A percentile compares a stretch with the other conserved stretches of the same genome.
Evolutionary conservation across 768 basidiomycete species (phyloP).

Genomic region (Lentinula detonsa): DNA sequence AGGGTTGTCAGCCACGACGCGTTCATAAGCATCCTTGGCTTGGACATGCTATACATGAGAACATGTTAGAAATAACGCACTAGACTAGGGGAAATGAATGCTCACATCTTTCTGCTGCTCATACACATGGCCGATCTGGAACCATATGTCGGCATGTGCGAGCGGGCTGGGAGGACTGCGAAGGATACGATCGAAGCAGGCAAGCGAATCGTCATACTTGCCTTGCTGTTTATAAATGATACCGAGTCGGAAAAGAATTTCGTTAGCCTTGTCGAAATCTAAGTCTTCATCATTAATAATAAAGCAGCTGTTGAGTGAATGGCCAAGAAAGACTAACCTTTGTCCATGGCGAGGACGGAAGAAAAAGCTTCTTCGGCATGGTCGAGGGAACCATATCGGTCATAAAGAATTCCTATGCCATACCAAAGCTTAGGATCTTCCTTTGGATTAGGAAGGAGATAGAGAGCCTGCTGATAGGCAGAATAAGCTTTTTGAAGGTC

Average conservation of each 20-base stretch:
- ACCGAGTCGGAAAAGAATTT: conserved; percentile 95
- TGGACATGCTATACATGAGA: conserved; percentile 59
- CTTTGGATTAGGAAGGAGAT: conserved; percentile 93
- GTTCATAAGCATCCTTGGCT: conserved; percentile 94
- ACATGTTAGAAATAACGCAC: neutral
- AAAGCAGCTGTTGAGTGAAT: neutral
- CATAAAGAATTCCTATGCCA: conserved; percentile 97
- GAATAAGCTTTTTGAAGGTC: conserved; percentile 98
- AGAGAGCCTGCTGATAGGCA: conserved; percentile 97
- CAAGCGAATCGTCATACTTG: conserved; percentile 83
- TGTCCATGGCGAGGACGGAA: conserved; percentile 94
- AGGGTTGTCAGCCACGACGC: conserved; percentile 89
- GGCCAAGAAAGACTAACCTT: conserved; percentile 51
- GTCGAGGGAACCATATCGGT: conserved; percentile 96
- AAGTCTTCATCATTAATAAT: conserved; percentile 30
- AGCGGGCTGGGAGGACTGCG: conserved; percentile 93
- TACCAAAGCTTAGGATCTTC: conserved; percentile 99
- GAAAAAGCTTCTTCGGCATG: conserved; percentile 99
- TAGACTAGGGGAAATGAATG: conserved; percentile 2
- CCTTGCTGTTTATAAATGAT: conserved; percentile 99
- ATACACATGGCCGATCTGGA: conserved; percentile 98
- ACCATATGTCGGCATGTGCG: conserved; percentile 98
- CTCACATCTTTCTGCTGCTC: conserved; percentile 94
- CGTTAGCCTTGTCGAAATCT: conserved; percentile 98
- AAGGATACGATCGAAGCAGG: conserved; percentile 95